Evolutionary conservation across 108 stramenopile genomes (phyloP), one percentile per base, ranked within the genome.

Genomic region (Cyclostephanos invisitatus): DNA sequence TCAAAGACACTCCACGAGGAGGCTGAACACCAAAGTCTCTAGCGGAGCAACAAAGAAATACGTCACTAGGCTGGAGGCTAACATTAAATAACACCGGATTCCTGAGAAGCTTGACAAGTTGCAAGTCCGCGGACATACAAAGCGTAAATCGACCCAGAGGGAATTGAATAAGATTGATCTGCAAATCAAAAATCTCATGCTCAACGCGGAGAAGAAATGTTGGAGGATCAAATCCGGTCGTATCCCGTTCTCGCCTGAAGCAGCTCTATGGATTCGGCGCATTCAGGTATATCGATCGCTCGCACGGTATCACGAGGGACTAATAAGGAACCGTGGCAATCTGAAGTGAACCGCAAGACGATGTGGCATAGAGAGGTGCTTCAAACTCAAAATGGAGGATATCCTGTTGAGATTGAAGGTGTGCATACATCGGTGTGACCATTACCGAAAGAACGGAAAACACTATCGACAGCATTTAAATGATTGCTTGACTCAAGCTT

Each of bases 201-300:
- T n/a, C 0, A 17, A 37, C 2, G 51, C 53, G 6, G 53, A 55
- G 37, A 68, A 68, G 67, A 68, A 68, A 20, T 68, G 67, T 21
- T 15, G 51, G 35, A 55, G 29, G 17, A 55, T 68, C 2, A 32
- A 32, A 32, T 32, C 32, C 4, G 32, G 32, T 4, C 2, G 32
- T 2, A 32, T 32, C 32, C 54, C 67, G 12, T 68, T 68, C 32
- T 68, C 67, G 0, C 51, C 51, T 0, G 67, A 68, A 48, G 27
- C 67, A 17, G 8, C 54, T 0, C 12, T 68, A 5, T 68, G 67
- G 67, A 54, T 68, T 9, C 8, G 67, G n/a, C 2, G 67, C 15
- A 6, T n/a, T 0, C 67, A 68, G 35, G 54, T 56, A 5, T 68
- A 50, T n/a, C 27, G 28, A 7, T 50, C 50, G 49, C 20, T 55